phyloP scores from a whole-genome alignment of 768 basidiomycete species.

The Pleurotus giganteus region DNA sequence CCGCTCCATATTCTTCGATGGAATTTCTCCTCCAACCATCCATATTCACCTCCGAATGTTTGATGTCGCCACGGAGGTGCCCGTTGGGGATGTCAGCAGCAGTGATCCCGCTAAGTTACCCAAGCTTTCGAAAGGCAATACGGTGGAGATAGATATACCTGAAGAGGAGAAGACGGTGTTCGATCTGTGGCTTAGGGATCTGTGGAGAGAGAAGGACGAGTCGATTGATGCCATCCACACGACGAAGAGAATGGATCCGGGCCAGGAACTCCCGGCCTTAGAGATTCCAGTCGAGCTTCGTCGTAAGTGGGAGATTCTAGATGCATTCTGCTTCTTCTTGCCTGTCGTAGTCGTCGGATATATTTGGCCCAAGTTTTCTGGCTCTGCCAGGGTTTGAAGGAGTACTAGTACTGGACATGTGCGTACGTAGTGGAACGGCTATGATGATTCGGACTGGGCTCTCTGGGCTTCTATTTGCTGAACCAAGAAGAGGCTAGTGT shows the following conservation, averaged over 20 bases:
- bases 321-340: slow-evolving; percentile 71
- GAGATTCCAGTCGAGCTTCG: slow-evolving; percentile 63
- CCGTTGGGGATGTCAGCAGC: slow-evolving; percentile 59
- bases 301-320: slow-evolving; percentile 50
- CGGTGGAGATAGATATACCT: slow-evolving; percentile 48
- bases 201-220: slow-evolving; percentile 87
- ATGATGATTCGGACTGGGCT: slow-evolving; percentile 18
- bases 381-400: background rate
- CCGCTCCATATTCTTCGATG: slow-evolving; percentile 80
- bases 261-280: slow-evolving; percentile 23
- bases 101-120: slow-evolving; percentile 28
- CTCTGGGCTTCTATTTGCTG: slow-evolving; percentile 56
- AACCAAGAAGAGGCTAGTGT: slow-evolving; percentile 81
- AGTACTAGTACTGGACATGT: slow-evolving; percentile 4
- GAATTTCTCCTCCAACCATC: slow-evolving; percentile 78
- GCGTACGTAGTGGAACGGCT: slow-evolving; percentile 7
- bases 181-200: slow-evolving; percentile 75
- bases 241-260: slow-evolving; percentile 41
- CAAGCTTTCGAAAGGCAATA: slow-evolving; percentile 25
- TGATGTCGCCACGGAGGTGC: slow-evolving; percentile 62
- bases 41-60: slow-evolving; percentile 87
- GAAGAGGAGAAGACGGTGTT: slow-evolving; percentile 63
- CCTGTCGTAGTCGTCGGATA: slow-evolving; percentile 49
- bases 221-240: slow-evolving; percentile 67
- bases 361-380: slow-evolving; percentile 37